A percentile compares a stretch with the other conserved stretches of the same genome.
Evolutionary conservation across 768 basidiomycete species (phyloP).

Genomic region (Leccinum boreale): DNA sequence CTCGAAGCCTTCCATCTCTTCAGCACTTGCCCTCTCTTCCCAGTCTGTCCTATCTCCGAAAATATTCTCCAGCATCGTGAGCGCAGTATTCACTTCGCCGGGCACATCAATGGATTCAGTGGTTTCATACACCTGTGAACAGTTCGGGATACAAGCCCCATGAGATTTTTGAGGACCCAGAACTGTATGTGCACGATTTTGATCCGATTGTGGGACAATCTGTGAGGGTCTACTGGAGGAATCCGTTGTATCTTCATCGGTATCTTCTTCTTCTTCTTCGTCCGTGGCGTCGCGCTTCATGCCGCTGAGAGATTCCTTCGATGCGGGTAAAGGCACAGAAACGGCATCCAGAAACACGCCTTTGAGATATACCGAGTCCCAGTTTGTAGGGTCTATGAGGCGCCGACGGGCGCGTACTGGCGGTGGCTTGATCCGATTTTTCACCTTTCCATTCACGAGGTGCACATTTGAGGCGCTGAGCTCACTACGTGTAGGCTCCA

Average conservation of each 20-base stretch:
- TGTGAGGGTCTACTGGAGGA: not conserved
- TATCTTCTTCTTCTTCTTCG: not conserved
- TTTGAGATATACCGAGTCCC: conserved; percentile 66
- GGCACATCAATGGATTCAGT: conserved; percentile 1
- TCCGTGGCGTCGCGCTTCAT: not conserved
- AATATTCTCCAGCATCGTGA: conserved; percentile 45
- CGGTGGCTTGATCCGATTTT: conserved; percentile 46
- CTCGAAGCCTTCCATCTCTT: conserved; percentile 45
- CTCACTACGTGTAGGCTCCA: conserved; percentile 31
- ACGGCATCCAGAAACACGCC: conserved; percentile 60
- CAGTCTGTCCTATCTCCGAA: conserved; percentile 56
- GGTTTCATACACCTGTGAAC: not conserved
- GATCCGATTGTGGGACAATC: not conserved
- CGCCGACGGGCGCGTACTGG: conserved; percentile 55
- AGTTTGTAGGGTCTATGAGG: conserved; percentile 71
- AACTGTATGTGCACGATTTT: not conserved
- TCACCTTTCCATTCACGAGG: conserved; percentile 32
- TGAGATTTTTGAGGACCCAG: not conserved
- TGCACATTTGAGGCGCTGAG: conserved; percentile 4
- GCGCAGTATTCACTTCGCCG: conserved; percentile 14
- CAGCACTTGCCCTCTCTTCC: conserved; percentile 57
- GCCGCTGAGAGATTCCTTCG: not conserved
- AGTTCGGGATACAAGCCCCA: not conserved
- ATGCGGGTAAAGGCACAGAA: not conserved
- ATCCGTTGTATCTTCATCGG: not conserved